Evolutionary conservation across 352 stramenopile species (phyloP).

Genomic region (Globisporangium irregulare): DNA sequence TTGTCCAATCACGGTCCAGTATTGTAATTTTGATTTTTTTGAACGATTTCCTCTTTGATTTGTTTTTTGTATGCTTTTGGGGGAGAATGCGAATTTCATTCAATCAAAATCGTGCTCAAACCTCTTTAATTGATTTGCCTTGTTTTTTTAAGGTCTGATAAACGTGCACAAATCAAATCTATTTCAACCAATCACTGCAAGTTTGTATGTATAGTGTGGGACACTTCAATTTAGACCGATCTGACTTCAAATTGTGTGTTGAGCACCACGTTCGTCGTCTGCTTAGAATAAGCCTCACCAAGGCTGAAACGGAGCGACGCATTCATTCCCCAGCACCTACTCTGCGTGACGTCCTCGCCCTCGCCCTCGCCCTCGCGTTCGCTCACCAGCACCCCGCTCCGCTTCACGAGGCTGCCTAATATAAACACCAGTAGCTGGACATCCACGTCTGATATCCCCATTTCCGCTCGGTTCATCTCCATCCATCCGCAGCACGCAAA

Average conservation of each 20-base stretch:
- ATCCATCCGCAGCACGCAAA: background rate
- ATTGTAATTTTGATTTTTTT: too few species aligned
- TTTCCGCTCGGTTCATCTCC: background rate
- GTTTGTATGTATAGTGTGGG: background rate
- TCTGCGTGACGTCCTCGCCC: background rate
- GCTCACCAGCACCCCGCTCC: background rate
- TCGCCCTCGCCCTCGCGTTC: background rate
- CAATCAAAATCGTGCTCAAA: too few species aligned
- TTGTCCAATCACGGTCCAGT: too few species aligned
- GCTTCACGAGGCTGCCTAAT: too few species aligned
- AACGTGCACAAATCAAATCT: background rate
- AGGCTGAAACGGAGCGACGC: background rate
- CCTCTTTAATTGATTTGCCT: too few species aligned
- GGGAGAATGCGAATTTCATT: too few species aligned
- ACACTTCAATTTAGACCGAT: background rate
- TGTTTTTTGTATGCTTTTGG: too few species aligned
- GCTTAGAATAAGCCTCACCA: background rate
- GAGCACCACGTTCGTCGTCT: background rate
- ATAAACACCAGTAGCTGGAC: background rate
- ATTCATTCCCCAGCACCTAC: background rate
- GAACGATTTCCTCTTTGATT: too few species aligned
- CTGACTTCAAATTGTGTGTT: slow-evolving; percentile 6
- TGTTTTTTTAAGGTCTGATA: too few species aligned
- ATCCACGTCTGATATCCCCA: background rate
- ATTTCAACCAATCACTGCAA: background rate